phyloP scores from a whole-genome alignment of 306 rosid species.

The Gillenia trifoliata region DNA sequence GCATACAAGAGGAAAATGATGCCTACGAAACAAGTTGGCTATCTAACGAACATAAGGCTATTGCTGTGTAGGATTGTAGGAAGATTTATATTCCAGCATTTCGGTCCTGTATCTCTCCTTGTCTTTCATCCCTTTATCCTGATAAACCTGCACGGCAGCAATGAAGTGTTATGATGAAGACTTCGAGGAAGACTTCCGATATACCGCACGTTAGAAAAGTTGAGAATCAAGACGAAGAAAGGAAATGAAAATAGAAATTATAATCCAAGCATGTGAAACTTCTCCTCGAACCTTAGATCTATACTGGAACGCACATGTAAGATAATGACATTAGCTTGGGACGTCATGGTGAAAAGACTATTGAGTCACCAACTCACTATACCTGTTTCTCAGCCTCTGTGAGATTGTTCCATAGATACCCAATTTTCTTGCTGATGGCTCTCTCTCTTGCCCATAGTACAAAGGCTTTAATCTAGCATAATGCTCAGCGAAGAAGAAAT shows the following conservation, averaged over 20 bases:
- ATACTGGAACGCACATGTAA: background rate
- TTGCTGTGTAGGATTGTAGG: conserved; percentile 29
- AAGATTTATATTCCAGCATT: conserved; percentile 58
- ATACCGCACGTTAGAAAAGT: background rate
- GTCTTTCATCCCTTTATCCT: conserved; percentile 64
- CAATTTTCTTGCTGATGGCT: conserved; percentile 65
- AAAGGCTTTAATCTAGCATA: conserved; percentile 65
- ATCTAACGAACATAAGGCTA: conserved; percentile 23
- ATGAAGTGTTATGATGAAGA: background rate
- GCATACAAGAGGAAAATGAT: conserved; percentile 6
- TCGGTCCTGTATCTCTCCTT: conserved; percentile 68
- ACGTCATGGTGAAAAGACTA: background rate
- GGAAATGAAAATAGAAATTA: background rate
- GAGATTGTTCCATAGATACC: conserved; percentile 65
- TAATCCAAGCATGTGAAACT: background rate
- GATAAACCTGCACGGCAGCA: conserved; percentile 55
- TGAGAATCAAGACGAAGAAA: conserved; percentile 10
- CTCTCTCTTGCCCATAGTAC: conserved; percentile 62
- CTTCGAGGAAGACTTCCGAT: background rate
- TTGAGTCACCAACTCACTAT: background rate
- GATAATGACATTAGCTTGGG: background rate
- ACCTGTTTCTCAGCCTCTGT: conserved; percentile 81
- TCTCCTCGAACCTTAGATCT: background rate
- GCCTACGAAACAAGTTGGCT: conserved; percentile 4
- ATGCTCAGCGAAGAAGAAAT: conserved; percentile 72